phyloP scores from a whole-genome alignment of 139 green algal genomes.

The Eudorina sp. region DNA sequence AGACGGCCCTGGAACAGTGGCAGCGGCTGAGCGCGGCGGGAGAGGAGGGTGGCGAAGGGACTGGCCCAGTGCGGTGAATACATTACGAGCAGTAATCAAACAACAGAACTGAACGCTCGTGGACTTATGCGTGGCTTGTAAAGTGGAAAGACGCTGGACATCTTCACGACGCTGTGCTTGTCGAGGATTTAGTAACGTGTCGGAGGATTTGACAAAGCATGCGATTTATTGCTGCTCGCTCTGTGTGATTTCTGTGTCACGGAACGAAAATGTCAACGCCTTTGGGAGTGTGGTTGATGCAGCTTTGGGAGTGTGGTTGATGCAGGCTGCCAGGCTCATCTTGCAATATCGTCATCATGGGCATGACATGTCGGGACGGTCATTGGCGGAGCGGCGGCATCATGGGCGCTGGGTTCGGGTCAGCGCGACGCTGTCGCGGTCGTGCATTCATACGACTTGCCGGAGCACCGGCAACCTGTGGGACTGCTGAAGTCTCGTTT shows the following conservation, averaged over 20 bases:
- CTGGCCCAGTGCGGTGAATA: neutral
- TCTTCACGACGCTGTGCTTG: no score
- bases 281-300: neutral
- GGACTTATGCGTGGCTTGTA: no score
- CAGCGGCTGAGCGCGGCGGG: neutral
- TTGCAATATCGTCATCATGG: neutral
- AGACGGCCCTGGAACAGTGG: slow-evolving; percentile 19
- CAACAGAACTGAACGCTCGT: no score
- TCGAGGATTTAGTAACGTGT: no score
- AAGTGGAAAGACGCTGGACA: no score
- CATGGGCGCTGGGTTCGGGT: no score
- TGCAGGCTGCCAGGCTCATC: neutral
- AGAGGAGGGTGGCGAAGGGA: neutral
- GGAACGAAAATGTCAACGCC: neutral
- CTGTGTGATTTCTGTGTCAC: no score
- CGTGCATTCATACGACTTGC: no score
- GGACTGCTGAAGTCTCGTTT: neutral
- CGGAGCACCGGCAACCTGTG: neutral
- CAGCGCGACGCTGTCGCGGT: no score
- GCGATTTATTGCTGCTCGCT: no score
- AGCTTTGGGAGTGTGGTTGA: neutral
- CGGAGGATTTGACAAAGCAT: neutral
- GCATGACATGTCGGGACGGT: neutral
- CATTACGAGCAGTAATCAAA: no score
- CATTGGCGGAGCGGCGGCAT: no score